These are phyloP conservation scores for Scopulariopsis brevicaulis DNA, from an alignment of 2,329 filamentous ascomycete species.

Conservation along the genomic window DNA sequence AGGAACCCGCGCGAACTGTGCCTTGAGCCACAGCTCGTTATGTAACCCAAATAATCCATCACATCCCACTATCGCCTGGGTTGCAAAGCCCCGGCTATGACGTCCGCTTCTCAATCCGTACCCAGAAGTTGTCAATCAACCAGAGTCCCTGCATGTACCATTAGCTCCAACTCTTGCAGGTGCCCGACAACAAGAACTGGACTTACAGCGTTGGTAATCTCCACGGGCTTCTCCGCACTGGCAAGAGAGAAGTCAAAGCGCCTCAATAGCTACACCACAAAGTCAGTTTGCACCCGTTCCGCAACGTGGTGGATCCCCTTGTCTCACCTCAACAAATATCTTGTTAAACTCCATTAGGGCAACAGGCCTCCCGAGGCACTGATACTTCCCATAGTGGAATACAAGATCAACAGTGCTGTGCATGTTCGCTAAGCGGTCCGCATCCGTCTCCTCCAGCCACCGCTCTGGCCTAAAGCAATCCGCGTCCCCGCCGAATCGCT, in stretches of 20 bases:
- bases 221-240: neutral
- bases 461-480: constrained; percentile 34
- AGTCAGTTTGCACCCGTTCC: neutral
- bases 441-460: constrained; percentile 25
- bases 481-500: constrained; percentile 25
- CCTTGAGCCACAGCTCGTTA: no score
- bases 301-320: neutral
- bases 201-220: constrained; percentile 1
- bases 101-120: neutral
- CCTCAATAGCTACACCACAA: neutral
- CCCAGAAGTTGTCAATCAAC: constrained; percentile 3
- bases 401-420: constrained; percentile 26
- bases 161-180: neutral
- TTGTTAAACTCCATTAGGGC: constrained; percentile 32
- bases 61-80: no score
- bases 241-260: constrained; percentile 3
- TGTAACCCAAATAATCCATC: no score
- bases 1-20: no score
- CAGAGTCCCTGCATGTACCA: constrained; percentile 1
- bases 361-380: constrained; percentile 33
- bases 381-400: constrained; percentile 29
- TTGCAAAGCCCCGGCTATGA: neutral
- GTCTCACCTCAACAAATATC: constrained; percentile 25
- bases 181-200: neutral
- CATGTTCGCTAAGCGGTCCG: constrained; percentile 20